Conservation (phyloP, 371 early-diverging fungal genomes). For the Quaeritorhiza haematococci region DNA sequence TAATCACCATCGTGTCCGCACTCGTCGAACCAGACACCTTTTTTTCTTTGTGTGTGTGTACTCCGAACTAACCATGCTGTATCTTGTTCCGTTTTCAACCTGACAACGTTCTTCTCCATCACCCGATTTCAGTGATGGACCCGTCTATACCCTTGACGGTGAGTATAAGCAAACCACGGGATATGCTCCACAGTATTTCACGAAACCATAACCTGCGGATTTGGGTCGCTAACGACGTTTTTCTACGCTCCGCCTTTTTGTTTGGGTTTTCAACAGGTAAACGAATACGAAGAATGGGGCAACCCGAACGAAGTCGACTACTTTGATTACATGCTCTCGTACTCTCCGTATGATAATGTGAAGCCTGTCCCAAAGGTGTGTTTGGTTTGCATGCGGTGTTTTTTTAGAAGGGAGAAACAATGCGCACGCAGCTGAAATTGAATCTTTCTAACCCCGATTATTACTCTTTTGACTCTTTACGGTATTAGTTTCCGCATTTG, state of each 20-base stretch:
- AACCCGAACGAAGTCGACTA: slow-evolving; percentile 39
- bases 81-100: too few species aligned
- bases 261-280: background rate
- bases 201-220: too few species aligned
- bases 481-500: slow-evolving; percentile 42
- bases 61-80: too few species aligned
- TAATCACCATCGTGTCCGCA: too few species aligned
- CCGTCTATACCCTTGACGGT: slow-evolving; percentile 36
- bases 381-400: too few species aligned
- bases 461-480: background rate
- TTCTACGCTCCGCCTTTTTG: too few species aligned
- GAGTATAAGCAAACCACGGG: background rate
- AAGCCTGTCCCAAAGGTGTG: slow-evolving; percentile 5
- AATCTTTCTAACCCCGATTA: background rate
- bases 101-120: background rate
- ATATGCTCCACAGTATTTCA: background rate
- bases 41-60: too few species aligned
- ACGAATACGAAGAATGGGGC: slow-evolving; percentile 49
- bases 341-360: slow-evolving; percentile 46
- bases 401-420: too few species aligned
- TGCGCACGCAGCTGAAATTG: background rate
- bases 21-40: too few species aligned
- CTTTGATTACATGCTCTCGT: slow-evolving; percentile 42
- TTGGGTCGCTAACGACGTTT: too few species aligned
- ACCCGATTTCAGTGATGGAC: slow-evolving; percentile 33